Conservation (phyloP, 2,329 filamentous ascomycete genomes). For the Nothomitra cinnamomea region DNA sequence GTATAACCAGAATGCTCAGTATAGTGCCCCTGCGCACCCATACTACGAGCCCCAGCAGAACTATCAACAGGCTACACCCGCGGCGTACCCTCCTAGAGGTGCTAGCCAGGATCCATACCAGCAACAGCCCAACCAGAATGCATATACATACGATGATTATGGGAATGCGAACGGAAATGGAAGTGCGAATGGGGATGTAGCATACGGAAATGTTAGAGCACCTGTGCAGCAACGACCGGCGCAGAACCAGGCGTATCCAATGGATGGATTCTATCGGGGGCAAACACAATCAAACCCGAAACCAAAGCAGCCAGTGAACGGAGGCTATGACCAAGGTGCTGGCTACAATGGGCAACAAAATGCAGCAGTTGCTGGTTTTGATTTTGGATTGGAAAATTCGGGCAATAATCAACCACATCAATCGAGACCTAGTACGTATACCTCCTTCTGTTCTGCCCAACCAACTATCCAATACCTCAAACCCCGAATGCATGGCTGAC, state of each 20-base stretch:
- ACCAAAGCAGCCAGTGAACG: background rate
- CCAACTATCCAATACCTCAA: background rate
- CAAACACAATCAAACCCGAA: no score
- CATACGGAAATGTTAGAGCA: background rate
- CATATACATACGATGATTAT: background rate
- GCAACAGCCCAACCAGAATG: background rate
- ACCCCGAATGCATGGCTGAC: background rate
- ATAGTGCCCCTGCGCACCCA: background rate
- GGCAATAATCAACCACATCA: conserved; percentile 16
- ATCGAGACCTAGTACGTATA: conserved; percentile 20
- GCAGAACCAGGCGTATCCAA: background rate
- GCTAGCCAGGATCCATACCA: background rate
- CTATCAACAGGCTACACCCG: background rate
- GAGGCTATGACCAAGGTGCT: conserved; percentile 5
- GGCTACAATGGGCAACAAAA: conserved; percentile 4
- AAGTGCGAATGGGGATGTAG: background rate
- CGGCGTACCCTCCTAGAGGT: background rate
- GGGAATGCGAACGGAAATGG: background rate
- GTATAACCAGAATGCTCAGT: background rate
- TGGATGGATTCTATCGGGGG: background rate
- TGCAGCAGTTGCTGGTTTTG: conserved; percentile 2
- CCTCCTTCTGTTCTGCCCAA: background rate
- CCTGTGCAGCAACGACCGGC: background rate
- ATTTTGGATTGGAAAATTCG: conserved; percentile 1
- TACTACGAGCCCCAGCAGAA: background rate